Evolutionary conservation across 1,284 basidiomycete species (phyloP).

Genomic region (Cryptococcus depauperatus): DNA sequence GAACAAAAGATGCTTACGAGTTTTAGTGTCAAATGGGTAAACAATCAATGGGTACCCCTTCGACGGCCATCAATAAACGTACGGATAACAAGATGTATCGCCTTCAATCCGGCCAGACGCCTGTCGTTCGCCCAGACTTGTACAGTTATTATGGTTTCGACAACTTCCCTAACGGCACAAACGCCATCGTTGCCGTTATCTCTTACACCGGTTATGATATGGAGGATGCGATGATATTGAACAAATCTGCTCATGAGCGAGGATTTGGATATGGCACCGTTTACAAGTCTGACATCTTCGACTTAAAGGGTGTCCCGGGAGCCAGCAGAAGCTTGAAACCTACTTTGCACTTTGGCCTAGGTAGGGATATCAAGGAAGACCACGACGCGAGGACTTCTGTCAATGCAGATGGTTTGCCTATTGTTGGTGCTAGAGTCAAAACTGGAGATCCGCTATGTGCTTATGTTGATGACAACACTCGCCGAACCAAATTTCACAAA

Average conservation of each 20-base stretch:
- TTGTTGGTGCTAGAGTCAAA: conserved; percentile 61
- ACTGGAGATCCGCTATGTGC: conserved; percentile 72
- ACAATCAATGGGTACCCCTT: conserved; percentile 98
- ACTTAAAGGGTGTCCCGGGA: conserved; percentile 73
- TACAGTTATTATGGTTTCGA: conserved; percentile 99
- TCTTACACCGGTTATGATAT: conserved; percentile 99
- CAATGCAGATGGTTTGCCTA: conserved; percentile 78
- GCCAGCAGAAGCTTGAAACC: conserved; percentile 54
- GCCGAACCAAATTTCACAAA: conserved; percentile 77
- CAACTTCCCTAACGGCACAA: conserved; percentile 95
- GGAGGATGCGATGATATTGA: conserved; percentile 99
- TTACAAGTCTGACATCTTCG: conserved; percentile 90
- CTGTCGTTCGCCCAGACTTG: conserved; percentile 82
- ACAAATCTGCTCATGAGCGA: conserved; percentile 96
- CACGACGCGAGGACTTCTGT: conserved; percentile 59
- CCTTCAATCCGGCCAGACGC: conserved; percentile 89
- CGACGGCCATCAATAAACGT: conserved; percentile 78
- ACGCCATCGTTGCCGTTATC: conserved; percentile 97
- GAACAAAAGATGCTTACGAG: not conserved
- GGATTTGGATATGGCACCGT: conserved; percentile 96
- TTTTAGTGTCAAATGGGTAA: conserved; percentile 82
- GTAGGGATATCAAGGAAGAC: conserved; percentile 59
- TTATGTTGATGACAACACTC: conserved; percentile 79
- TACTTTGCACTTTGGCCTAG: conserved; percentile 76
- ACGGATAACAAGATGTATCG: conserved; percentile 99